Evolutionary conservation across 106 monocot species (phyloP).

Genomic region (Dendrobium catenatum): DNA sequence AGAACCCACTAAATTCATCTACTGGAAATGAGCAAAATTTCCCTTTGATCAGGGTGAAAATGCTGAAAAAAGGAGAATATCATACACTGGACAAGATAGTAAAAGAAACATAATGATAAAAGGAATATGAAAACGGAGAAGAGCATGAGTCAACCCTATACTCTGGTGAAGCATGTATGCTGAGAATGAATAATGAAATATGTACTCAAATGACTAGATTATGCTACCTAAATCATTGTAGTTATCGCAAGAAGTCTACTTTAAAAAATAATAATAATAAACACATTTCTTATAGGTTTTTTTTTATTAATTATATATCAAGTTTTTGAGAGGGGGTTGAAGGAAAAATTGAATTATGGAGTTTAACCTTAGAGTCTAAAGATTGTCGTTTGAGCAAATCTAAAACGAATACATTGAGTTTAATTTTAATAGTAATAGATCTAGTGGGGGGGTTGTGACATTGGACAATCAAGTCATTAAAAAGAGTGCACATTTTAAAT

Average conservation of each 20-base stretch:
- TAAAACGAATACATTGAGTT: too few species aligned
- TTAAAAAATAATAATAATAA: not conserved
- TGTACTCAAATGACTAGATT: not conserved
- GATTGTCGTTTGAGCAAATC: too few species aligned
- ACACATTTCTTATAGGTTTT: not conserved
- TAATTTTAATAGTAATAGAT: too few species aligned
- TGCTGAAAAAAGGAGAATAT: too few species aligned
- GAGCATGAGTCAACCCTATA: not conserved
- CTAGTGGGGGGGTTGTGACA: too few species aligned
- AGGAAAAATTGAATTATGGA: too few species aligned
- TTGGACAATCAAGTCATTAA: too few species aligned
- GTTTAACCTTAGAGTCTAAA: too few species aligned
- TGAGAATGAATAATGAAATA: not conserved
- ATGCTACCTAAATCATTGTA: not conserved
- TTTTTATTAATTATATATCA: not conserved
- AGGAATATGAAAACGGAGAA: not conserved
- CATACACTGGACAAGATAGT: too few species aligned
- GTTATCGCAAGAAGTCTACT: not conserved
- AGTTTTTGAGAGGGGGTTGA: too few species aligned
- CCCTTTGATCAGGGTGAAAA: too few species aligned
- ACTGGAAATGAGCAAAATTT: not conserved
- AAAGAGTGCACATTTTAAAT: too few species aligned
- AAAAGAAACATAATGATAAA: not conserved
- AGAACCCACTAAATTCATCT: not conserved
- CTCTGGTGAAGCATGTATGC: not conserved